Conservation (phyloP, 176 grass and related monocot genomes). For the Poa pratensis region DNA sequence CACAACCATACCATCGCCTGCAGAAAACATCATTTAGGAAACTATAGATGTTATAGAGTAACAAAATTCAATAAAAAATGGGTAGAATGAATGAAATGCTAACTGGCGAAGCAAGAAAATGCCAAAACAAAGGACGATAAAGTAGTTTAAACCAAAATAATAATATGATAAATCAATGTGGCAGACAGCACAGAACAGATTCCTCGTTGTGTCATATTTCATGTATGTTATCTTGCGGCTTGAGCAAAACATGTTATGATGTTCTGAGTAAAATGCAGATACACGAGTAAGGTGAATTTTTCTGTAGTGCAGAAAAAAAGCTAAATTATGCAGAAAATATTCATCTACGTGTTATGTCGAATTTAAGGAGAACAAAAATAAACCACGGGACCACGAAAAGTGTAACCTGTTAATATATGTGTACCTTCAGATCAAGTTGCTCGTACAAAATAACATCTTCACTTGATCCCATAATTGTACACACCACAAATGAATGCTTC, state of each 20-base stretch:
- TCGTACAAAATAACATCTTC: neutral
- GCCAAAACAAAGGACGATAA: constrained; percentile 20
- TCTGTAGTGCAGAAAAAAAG: neutral
- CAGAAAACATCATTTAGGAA: constrained; percentile 30
- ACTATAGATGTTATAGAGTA: constrained; percentile 11
- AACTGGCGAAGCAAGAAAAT: constrained; percentile 4
- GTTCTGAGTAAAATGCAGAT: constrained; percentile 30
- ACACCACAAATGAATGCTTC: constrained; percentile 24
- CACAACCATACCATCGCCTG: constrained; percentile 28
- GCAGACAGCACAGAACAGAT: constrained; percentile 24
- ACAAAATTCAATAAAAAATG: neutral
- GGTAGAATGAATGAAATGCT: constrained; percentile 26
- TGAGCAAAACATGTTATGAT: constrained; percentile 4
- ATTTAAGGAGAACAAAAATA: constrained; percentile 11
- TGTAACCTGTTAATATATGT: constrained; percentile 14
- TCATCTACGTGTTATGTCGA: neutral
- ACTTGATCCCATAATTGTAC: neutral
- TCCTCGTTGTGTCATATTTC: neutral
- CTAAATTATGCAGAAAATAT: neutral
- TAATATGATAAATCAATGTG: neutral
- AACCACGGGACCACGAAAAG: neutral
- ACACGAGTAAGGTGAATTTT: neutral
- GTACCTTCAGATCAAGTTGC: constrained; percentile 5
- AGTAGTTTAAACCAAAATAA: constrained; percentile 13
- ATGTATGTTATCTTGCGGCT: neutral